Base-by-base conservation (phyloP, 805 yeast genomes). In the Wilhelminamyces savonicus region DNA sequence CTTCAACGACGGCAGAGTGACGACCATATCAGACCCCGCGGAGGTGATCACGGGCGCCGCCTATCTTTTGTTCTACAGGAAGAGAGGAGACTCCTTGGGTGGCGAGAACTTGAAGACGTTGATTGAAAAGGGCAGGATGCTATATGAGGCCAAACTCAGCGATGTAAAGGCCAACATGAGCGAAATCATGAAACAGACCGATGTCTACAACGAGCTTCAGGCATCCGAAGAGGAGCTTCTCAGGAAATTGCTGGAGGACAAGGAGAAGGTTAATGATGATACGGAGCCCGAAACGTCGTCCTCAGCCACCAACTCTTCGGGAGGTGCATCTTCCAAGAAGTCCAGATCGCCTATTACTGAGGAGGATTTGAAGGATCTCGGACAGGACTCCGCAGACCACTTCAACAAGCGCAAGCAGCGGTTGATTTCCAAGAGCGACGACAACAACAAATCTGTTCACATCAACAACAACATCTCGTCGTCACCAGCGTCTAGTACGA, bases 1-100 rank as follows among this genome's bases (percentile, higher is more conserved):
- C 50, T 90, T 71, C 52, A 88, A 90, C 50, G 98, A 90, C 51
- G 77, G 94, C 2, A 58, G 81, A 19, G 96, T 87, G 1, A 56
- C 75, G 0, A 62, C 62, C 13, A 47, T 65, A 6, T 67, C 77
- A 0, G 67, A 72, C 28, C 82, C 94, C 0, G 66, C 66, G 17
- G 70, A 75, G 14, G 58, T 82, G 7, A 59, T 84, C 8, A 69
- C 79, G 5, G 79, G 84, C 1, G 85, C 94, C 3, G 97, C 97
- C 0, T 90, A 90, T 53, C 60, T 90, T 35, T 56, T 90, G 30
- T 90, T 92, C 47, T 90, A 92, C 56, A 68, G 88, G 38, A 77
- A 77, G 36, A 49, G 78, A 42, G 44, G 39, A 4, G 52, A 54
- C 10, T 37, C 45, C 16, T 45, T 75, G 16, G 84, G 84, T 1